A percentile compares a stretch with the other conserved stretches of the same genome.
phyloP scores from a whole-genome alignment of 176 grass and related monocot genomes.

The Pontederia crassipes region DNA sequence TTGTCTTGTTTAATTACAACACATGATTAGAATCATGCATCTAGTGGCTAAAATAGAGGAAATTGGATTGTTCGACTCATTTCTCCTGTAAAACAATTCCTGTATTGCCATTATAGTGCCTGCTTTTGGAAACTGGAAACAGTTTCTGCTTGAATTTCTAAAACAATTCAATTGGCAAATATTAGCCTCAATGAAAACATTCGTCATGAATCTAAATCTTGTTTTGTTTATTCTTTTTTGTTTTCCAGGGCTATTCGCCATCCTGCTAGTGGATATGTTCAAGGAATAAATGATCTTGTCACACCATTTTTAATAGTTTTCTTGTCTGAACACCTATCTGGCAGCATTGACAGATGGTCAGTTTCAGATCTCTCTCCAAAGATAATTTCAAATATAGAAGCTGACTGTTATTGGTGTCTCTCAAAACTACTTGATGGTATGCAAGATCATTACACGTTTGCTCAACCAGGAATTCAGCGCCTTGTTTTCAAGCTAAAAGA shows the following conservation, averaged over 20 bases:
- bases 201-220: not conserved
- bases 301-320: constrained; percentile 88
- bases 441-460: constrained; percentile 98
- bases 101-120: too few relatives aligned
- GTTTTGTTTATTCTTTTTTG: not conserved
- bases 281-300: constrained; percentile 98
- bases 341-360: constrained; percentile 80
- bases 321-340: constrained; percentile 82
- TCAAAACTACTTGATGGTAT: constrained; percentile 96
- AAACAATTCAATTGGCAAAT: not conserved
- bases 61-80: too few relatives aligned
- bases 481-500: constrained; percentile 88
- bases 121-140: too few relatives aligned
- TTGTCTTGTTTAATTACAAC: too few relatives aligned
- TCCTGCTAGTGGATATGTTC: constrained; percentile 93
- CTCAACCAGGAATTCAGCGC: constrained; percentile 94
- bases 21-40: too few relatives aligned
- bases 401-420: constrained; percentile 94
- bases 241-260: constrained; percentile 81
- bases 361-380: constrained; percentile 59
- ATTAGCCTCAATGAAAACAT: not conserved
- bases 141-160: too few relatives aligned
- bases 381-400: constrained; percentile 67
- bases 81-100: too few relatives aligned
- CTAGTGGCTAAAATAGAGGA: too few relatives aligned